Conservation (phyloP, 768 basidiomycete genomes). For the Panaeolus cyanescens region DNA sequence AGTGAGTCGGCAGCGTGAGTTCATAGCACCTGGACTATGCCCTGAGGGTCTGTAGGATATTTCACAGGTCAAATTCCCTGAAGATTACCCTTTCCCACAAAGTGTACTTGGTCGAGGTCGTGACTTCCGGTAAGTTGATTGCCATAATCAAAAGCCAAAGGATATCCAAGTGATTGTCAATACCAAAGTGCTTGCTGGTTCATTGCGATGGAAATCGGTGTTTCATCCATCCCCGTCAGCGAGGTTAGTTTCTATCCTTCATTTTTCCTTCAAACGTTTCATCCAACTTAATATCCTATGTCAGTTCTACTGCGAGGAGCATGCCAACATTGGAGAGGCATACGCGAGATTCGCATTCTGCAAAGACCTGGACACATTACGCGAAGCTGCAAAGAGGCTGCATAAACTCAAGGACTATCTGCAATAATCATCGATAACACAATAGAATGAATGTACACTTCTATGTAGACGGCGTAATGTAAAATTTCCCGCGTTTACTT, state of each 20-base stretch:
- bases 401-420: slow-evolving; percentile 71
- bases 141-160: background rate
- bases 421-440: slow-evolving; percentile 14
- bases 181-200: slow-evolving; percentile 86
- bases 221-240: slow-evolving; percentile 93
- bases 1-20: slow-evolving; percentile 42
- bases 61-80: slow-evolving; percentile 75
- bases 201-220: slow-evolving; percentile 86
- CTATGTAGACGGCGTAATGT: background rate
- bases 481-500: slow-evolving; percentile 10
- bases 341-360: slow-evolving; percentile 94
- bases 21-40: background rate
- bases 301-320: slow-evolving; percentile 92
- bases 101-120: slow-evolving; percentile 77
- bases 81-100: slow-evolving; percentile 80
- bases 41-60: slow-evolving; percentile 53
- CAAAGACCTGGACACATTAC: slow-evolving; percentile 89
- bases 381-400: slow-evolving; percentile 80
- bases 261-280: background rate
- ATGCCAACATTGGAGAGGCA: slow-evolving; percentile 81
- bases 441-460: background rate
- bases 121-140: slow-evolving; percentile 70
- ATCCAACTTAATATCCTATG: slow-evolving; percentile 13
- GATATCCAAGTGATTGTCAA: background rate
- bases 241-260: slow-evolving; percentile 58